Base-by-base conservation (phyloP, 768 basidiomycete species). In the Lentinula guzmanii region DNA sequence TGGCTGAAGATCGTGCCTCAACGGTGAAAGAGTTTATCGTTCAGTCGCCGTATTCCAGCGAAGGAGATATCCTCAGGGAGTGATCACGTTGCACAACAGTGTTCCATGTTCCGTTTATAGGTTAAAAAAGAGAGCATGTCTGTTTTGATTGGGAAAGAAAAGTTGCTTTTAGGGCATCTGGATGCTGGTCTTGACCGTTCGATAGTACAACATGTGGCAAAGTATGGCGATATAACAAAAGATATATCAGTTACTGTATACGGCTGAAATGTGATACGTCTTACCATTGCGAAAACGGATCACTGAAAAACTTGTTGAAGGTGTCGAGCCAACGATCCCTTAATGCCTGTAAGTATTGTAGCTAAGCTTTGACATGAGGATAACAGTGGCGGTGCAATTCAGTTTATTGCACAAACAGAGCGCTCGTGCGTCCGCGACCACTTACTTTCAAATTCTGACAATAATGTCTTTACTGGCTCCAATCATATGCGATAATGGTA, bases 401-500 rank as follows among this genome's bases (percentile, higher is more conserved):
- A 53, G 33, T 53, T 53, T 34, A 35, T n/a, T 35, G 33, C 33
- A 53, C 34, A 53, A 34, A 53, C 33, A 34, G 33, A 39, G 18
- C 10, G 9, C 33, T 53, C 58, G 45, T 33, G 51, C n/a, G 15
- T 3, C 24, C 1, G 9, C 37, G 37, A 15, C 31, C 31, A 11
- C 15, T 11, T 43, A 4, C 24, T 16, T 21, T 13, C 45, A 33
- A 5, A 7, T 21, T 34, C 8, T 21, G 24, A 39, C 56, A 50
- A 74, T 64, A 61, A 95, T 97, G 93, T 89, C 91, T 59, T 73
- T 89, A 37, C 86, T 95, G 63, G 90, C 94, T 5, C 95, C 95
- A 62, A 93, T 98, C 71, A 95, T 98, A 67, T 95, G 94, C 70
- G 95, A 98, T 79, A 97, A 98, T 80, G 95, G 95, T 45, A 97